phyloP scores from a whole-genome alignment of 1,284 basidiomycete species.

The Moniliella sp. region DNA sequence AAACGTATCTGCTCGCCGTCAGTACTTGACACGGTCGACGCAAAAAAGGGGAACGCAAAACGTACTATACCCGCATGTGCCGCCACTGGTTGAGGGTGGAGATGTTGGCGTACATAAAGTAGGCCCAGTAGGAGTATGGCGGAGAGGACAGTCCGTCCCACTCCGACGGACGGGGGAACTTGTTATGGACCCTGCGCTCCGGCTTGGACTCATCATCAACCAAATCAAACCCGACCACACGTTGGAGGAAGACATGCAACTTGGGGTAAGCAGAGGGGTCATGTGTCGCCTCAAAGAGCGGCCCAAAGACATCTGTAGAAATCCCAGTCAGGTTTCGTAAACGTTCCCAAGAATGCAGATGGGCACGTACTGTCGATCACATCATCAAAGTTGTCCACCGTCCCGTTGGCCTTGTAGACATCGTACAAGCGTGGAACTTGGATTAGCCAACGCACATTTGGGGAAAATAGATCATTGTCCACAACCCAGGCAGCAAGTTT shows the following conservation, averaged over 20 bases:
- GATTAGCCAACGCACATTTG: constrained; percentile 93
- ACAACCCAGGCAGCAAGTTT: constrained; percentile 93
- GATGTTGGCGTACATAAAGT: constrained; percentile 95
- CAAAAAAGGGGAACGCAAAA: no score
- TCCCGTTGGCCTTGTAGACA: constrained; percentile 74
- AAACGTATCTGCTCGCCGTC: constrained; percentile 43
- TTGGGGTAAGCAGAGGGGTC: constrained; percentile 76
- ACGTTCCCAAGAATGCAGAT: no score
- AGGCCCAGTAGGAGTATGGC: constrained; percentile 80
- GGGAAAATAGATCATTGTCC: constrained; percentile 73
- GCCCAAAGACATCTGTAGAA: no score
- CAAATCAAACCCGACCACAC: constrained; percentile 84
- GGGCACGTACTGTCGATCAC: constrained; percentile 64
- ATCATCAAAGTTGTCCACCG: constrained; percentile 69
- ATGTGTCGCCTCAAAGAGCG: constrained; percentile 78
- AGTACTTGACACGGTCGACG: no score
- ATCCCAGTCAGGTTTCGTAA: no score
- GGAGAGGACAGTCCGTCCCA: constrained; percentile 80
- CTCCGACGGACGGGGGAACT: constrained; percentile 75
- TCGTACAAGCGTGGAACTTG: constrained; percentile 88
- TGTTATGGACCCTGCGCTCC: constrained; percentile 72
- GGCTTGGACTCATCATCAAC: constrained; percentile 94
- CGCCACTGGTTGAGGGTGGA: constrained; percentile 84
- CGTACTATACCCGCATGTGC: constrained; percentile 58
- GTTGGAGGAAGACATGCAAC: constrained; percentile 79